Evolutionary conservation across 2,329 filamentous ascomycete species (phyloP).

Genomic region (Phoma sp.): DNA sequence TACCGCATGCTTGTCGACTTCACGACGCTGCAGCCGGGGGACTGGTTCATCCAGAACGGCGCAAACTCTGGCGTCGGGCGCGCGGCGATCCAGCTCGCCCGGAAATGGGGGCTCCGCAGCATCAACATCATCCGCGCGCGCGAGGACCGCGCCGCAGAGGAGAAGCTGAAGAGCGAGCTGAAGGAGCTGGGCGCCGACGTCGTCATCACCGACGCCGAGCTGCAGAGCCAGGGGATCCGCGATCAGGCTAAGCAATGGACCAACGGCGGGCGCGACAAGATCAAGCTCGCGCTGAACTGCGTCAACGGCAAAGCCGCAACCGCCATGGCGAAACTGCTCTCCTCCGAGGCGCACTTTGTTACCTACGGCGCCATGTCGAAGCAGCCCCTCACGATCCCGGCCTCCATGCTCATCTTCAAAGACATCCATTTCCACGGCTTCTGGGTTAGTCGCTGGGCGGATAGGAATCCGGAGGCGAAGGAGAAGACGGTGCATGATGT

Average conservation of each 20-base stretch:
- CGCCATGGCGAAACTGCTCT: constrained; percentile 75
- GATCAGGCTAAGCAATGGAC: constrained; percentile 70
- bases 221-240: constrained; percentile 67
- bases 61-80: constrained; percentile 93
- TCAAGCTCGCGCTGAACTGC: constrained; percentile 87
- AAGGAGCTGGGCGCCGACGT: constrained; percentile 66
- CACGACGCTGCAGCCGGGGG: constrained; percentile 68
- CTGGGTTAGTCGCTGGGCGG: constrained; percentile 92
- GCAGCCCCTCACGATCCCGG: constrained; percentile 80
- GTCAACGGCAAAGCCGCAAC: constrained; percentile 88
- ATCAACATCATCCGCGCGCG: constrained; percentile 87
- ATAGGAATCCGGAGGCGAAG: constrained; percentile 74
- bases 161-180: constrained; percentile 67
- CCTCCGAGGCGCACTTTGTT: constrained; percentile 73
- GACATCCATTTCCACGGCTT: constrained; percentile 89
- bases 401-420: constrained; percentile 90
- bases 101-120: constrained; percentile 85
- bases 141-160: constrained; percentile 72
- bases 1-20: constrained; percentile 93
- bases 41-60: constrained; percentile 97
- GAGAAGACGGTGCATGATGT: constrained; percentile 84
- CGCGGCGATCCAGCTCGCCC: constrained; percentile 86
- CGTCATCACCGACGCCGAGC: constrained; percentile 67
- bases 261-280: constrained; percentile 70
- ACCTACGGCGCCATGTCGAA: constrained; percentile 96